Percentiles rank a stretch among this genome's conserved stretches.
Evolutionary conservation across 805 yeast species (phyloP).

Genomic region (Lachancea cidri): DNA sequence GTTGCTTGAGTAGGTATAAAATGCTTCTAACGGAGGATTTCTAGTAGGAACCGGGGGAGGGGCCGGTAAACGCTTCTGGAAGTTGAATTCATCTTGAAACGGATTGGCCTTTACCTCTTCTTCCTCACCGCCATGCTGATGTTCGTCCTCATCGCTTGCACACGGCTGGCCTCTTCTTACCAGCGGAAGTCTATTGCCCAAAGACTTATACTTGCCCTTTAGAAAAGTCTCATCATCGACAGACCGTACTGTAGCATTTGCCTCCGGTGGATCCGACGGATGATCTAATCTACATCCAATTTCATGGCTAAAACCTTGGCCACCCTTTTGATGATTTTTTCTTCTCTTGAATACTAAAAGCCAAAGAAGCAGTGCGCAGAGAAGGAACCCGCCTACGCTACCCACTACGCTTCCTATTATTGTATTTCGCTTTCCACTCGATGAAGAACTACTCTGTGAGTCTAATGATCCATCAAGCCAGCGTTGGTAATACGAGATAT

Average conservation of each 20-base stretch:
- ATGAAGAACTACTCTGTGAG: constrained; percentile 1
- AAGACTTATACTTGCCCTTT: constrained; percentile 6
- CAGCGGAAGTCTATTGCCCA: constrained; percentile 7
- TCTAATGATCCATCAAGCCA: constrained; percentile 20
- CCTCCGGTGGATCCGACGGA: neutral
- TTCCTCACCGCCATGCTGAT: constrained; percentile 3
- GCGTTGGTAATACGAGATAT: constrained; percentile 20
- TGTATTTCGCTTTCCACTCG: constrained; percentile 13
- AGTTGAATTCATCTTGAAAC: constrained; percentile 25
- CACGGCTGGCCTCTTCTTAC: constrained; percentile 2
- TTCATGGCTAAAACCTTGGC: constrained; percentile 17
- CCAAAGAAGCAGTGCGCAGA: constrained; percentile 19
- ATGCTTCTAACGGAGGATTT: neutral
- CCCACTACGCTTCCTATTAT: constrained; percentile 31
- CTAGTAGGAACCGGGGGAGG: constrained; percentile 20
- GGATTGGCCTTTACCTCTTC: constrained; percentile 15
- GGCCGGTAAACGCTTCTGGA: constrained; percentile 13
- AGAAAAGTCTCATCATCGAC: constrained; percentile 8
- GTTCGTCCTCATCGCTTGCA: neutral
- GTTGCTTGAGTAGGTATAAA: constrained; percentile 2
- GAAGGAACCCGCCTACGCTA: constrained; percentile 26
- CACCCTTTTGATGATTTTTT: constrained; percentile 4
- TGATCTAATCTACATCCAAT: constrained; percentile 12
- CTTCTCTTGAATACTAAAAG: constrained; percentile 14
- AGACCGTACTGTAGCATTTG: neutral